These are phyloP conservation scores for Neurospora sp. DNA, from an alignment of 495 filamentous ascomycete genomes.

Conservation along the genomic window DNA sequence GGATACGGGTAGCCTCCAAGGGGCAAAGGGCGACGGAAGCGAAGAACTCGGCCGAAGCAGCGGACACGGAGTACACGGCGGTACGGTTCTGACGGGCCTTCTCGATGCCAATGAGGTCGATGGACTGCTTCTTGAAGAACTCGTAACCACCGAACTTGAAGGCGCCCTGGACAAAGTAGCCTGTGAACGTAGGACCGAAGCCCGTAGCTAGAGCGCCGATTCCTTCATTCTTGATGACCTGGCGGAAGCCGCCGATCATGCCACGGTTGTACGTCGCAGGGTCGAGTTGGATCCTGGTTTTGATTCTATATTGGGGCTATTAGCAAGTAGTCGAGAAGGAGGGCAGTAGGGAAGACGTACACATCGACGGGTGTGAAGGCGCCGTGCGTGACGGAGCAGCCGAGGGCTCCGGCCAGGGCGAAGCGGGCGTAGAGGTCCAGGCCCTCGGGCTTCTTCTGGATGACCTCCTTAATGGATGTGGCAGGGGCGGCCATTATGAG, in stretches of 20 bases:
- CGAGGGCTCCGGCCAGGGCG: conserved; percentile 73
- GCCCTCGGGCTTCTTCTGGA: neutral
- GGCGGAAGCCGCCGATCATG: conserved; percentile 58
- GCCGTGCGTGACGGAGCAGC: conserved; percentile 79
- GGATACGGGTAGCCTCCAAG: conserved; percentile 64
- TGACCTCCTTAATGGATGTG: neutral
- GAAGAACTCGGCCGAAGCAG: conserved; percentile 60
- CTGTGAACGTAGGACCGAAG: conserved; percentile 59
- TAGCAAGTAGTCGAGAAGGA: conserved; percentile 2
- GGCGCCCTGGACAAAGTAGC: conserved; percentile 69
- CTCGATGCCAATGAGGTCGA: conserved; percentile 57
- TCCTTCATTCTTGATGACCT: conserved; percentile 58
- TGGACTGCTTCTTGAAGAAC: conserved; percentile 64
- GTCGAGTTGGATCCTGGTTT: conserved; percentile 68
- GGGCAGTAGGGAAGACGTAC: conserved; percentile 44
- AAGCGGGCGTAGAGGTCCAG: conserved; percentile 41
- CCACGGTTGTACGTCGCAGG: conserved; percentile 60
- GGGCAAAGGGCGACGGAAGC: conserved; percentile 68
- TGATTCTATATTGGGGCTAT: conserved; percentile 43
- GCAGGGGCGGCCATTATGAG: neutral
- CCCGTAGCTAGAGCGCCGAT: conserved; percentile 62
- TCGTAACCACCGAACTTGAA: conserved; percentile 75
- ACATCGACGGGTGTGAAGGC: conserved; percentile 78
- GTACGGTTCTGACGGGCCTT: conserved; percentile 58
- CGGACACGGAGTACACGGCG: conserved; percentile 60